Evolutionary conservation across 768 basidiomycete species (phyloP), one percentile per base, ranked within the genome.

Genomic region (Flagelloscypha sp.): DNA sequence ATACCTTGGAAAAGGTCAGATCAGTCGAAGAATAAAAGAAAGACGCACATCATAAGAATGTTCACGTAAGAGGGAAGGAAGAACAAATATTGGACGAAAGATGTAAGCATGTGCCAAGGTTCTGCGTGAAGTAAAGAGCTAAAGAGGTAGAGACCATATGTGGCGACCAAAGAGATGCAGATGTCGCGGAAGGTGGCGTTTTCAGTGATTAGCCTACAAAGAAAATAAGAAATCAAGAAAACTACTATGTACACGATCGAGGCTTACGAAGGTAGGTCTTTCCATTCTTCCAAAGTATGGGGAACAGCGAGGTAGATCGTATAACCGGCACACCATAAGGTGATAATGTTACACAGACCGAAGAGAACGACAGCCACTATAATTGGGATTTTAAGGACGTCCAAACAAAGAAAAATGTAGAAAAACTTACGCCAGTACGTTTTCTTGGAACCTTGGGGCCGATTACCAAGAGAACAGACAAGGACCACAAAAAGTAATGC

Each of bases 41-140:
- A 5, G 2, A 27, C 28, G 19, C 38, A 56, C 72, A 48, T 50
- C 74, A 72, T 88, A 52, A 88, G 60, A 46, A 88, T 88, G 62
- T 88, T 88, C 52, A 88, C 76, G 44, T 79, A 79, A 43, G 70
- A 71, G 36, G 89, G 89, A 24, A 90, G 68, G 46, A 92, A 72
- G 69, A 95, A 85, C 70, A 95, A 71, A 60, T 94, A 98, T 56
- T 93, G 85, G 30, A 78, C 50, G 68, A 93, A 90, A 37, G 80
- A 87, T 9, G 93, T 94, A 59, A 97, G 73, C 76, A 97, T 84
- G 69, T 97, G 93, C 89, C 90, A 94, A 1, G 92, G 93, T 54
- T 98, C 93, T 24, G 89, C 59, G 48, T 93, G 87, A 62, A 98
- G 77, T 56, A 94, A 61, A 6, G 84, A 88, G 40, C 81, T 73